These are phyloP conservation scores for Aegilops bicornis DNA, from an alignment of 176 grass and related monocot species.

Conservation along the genomic window DNA sequence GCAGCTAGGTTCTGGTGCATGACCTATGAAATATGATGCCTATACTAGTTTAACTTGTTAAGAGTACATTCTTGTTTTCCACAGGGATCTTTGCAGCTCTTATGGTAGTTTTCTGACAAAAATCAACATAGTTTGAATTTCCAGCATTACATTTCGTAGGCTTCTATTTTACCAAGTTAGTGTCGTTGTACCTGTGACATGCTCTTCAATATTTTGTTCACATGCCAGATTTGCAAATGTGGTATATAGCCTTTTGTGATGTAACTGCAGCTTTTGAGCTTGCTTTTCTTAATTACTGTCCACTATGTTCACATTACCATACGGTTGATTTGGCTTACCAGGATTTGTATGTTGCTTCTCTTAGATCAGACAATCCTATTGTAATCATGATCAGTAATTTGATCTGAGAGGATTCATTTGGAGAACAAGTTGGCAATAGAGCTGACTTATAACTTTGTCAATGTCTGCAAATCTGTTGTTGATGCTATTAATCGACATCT, in stretches of 20 bases:
- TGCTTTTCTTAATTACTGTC: neutral
- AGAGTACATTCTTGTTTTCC: neutral
- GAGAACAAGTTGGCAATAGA: neutral
- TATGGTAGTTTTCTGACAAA: neutral
- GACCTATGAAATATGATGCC: neutral
- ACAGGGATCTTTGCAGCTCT: neutral
- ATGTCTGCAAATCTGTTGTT: neutral
- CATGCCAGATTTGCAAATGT: too few species aligned
- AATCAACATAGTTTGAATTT: neutral
- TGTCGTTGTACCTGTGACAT: too few species aligned
- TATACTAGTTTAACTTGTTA: neutral
- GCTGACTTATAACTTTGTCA: neutral
- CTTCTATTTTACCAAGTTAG: neutral
- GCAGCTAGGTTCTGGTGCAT: neutral
- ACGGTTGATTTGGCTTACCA: neutral
- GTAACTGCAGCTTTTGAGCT: neutral
- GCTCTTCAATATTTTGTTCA: too few species aligned
- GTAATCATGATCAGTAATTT: neutral
- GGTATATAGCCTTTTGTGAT: neutral
- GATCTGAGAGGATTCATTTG: neutral
- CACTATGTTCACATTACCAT: neutral
- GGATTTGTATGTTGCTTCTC: neutral
- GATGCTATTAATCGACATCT: neutral
- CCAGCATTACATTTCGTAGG: neutral
- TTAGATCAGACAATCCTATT: neutral